A percentile compares a stretch with the other conserved stretches of the same genome.
These are phyloP conservation scores for Auriscalpium vulgare DNA, from an alignment of 768 basidiomycete species.

Conservation along the genomic window DNA sequence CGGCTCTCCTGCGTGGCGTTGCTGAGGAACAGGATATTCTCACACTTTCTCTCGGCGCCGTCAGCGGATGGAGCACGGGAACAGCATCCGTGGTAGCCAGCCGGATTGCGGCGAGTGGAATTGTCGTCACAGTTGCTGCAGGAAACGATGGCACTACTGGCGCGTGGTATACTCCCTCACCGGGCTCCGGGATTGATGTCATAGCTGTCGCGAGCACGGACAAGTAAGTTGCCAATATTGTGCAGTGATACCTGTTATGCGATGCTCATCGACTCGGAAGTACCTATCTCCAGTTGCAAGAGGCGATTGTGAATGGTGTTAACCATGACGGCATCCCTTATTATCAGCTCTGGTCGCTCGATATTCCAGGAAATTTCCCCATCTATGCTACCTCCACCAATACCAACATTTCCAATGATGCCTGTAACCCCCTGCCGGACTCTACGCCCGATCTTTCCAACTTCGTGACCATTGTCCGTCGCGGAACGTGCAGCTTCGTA, in stretches of 20 bases:
- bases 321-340: conserved; percentile 45
- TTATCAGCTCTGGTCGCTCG: conserved; percentile 42
- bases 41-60: conserved; percentile 56
- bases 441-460: conserved; percentile 44
- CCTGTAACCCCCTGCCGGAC: conserved; percentile 49
- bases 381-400: conserved; percentile 55
- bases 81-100: conserved; percentile 48
- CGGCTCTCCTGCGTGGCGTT: conserved; percentile 43
- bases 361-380: conserved; percentile 36
- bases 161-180: conserved; percentile 50
- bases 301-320: conserved; percentile 43
- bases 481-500: conserved; percentile 53
- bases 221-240: conserved; percentile 22
- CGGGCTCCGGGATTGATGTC: conserved; percentile 47
- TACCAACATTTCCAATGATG: conserved; percentile 44
- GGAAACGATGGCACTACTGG: conserved; percentile 48
- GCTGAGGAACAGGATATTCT: conserved; percentile 54
- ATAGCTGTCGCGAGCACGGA: conserved; percentile 50
- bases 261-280: conserved; percentile 16
- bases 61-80: conserved; percentile 57
- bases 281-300: conserved; percentile 49
- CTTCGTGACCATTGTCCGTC: conserved; percentile 47
- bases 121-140: conserved; percentile 55
- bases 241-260: too few species aligned
- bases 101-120: conserved; percentile 48